Evolutionary conservation across 139 green algal genomes (phyloP), one percentile per base, ranked within the genome.

Genomic region (Ettlia oleoabundans): DNA sequence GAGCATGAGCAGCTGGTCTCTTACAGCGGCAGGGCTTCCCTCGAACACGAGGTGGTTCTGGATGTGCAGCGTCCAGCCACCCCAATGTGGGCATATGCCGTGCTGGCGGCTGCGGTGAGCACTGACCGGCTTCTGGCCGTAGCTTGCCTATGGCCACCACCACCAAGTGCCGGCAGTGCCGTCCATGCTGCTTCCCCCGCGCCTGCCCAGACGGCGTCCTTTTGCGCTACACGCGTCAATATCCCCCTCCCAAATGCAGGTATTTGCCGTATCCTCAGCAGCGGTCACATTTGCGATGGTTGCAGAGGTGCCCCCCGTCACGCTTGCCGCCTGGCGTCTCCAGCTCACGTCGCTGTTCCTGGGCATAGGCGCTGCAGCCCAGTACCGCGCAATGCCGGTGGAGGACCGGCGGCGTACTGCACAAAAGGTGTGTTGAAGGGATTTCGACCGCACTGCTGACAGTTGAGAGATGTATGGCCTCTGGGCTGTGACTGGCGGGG

Each of bases 301-400:
- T 61, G 47, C 30, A 0, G 90, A 94, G 2, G 93, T 96, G 15
- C 89, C 87, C 0, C 79, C 93, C 13, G 66, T 96, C 18, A 93
- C 88, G 0, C 69, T 96, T 51, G 92, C 93, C 9, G 83, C 89
- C 1, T 96, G 93, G 93, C 86, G 93, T 26, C 86, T 96, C 47
- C 89, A 94, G 74, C 77, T 93, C 21, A 94, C 91, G 0, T 70
- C 86, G 0, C 43, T 90, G 21, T 47, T 96, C 30, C 75, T 94
- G 15, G 37, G 84, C 8, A 10, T 85, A 3, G 86, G 70, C 5
- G 89, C 85, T 26, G 81, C 76, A 2, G 70, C 66, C 18, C 88
- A 95, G 78, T 93, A 89, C 84, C 71, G 80, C 1, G 52, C 52
- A 1, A 76, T 92, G 80, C 68, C 87, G 21, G 1, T 66, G 28